Conservation (phyloP, 192 early-diverging fungal genomes). For the Cetraspora pellucida region DNA sequence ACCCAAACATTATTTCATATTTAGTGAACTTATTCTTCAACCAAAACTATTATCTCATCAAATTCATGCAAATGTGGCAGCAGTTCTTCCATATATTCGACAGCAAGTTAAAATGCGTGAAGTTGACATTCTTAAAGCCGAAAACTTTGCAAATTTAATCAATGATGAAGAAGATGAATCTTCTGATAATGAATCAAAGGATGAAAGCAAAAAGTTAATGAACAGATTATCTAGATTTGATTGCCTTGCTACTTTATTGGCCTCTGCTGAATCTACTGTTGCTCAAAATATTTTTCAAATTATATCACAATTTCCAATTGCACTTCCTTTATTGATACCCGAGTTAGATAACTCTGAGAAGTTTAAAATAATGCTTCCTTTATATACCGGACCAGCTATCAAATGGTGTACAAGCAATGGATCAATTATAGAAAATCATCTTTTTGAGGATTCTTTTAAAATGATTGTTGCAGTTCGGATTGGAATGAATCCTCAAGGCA, state of each 20-base stretch:
- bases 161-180: background rate
- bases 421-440: constrained; percentile 29
- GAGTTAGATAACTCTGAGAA: background rate
- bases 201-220: background rate
- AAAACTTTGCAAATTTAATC: background rate
- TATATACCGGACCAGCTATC: constrained; percentile 20
- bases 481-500: constrained; percentile 16
- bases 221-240: constrained; percentile 17
- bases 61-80: background rate
- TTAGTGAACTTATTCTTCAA: background rate
- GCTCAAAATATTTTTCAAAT: constrained; percentile 29
- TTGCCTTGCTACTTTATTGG: constrained; percentile 2
- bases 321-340: constrained; percentile 27
- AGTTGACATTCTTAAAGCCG: constrained; percentile 3
- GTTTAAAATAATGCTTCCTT: constrained; percentile 29
- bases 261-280: constrained; percentile 6
- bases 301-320: constrained; percentile 21
- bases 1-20: constrained; percentile 8
- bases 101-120: constrained; percentile 32
- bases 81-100: constrained; percentile 24
- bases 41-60: background rate
- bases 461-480: constrained; percentile 26
- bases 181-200: background rate
- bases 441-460: constrained; percentile 17
- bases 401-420: constrained; percentile 24